These are phyloP conservation scores for Penicilliopsis zonata DNA, from an alignment of 495 filamentous ascomycete genomes.

Conservation along the genomic window DNA sequence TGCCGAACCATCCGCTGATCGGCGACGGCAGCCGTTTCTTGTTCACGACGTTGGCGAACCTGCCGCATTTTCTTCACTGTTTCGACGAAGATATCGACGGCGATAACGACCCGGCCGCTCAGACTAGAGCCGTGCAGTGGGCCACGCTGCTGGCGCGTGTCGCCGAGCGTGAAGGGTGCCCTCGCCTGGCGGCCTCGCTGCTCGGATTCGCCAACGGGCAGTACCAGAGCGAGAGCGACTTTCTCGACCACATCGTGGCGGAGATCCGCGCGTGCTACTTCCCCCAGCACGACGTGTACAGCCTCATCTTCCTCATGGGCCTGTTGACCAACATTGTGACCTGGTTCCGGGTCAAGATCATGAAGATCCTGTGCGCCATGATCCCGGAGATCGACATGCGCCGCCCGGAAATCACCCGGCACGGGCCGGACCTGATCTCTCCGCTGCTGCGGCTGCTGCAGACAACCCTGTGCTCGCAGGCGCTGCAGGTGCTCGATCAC, in stretches of 20 bases:
- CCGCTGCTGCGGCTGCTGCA: slow-evolving; percentile 83
- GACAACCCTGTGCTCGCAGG: slow-evolving; percentile 86
- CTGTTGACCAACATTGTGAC: slow-evolving; percentile 75
- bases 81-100: slow-evolving; percentile 54
- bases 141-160: slow-evolving; percentile 59
- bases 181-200: slow-evolving; percentile 40
- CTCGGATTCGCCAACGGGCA: slow-evolving; percentile 55
- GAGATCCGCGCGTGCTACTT: slow-evolving; percentile 73
- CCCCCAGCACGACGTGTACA: slow-evolving; percentile 70
- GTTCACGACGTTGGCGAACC: slow-evolving; percentile 74
- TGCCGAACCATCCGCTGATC: slow-evolving; percentile 72
- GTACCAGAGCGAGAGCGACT: slow-evolving; percentile 63
- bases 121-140: slow-evolving; percentile 41
- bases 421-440: slow-evolving; percentile 92
- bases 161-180: slow-evolving; percentile 52
- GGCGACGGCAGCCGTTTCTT: slow-evolving; percentile 72
- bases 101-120: too few species aligned
- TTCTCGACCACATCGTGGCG: slow-evolving; percentile 59
- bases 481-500: slow-evolving; percentile 80
- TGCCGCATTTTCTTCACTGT: slow-evolving; percentile 74
- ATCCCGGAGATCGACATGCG: slow-evolving; percentile 91
- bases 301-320: slow-evolving; percentile 82
- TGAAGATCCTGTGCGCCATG: slow-evolving; percentile 76
- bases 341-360: slow-evolving; percentile 86
- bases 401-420: slow-evolving; percentile 74